phyloP scores from a whole-genome alignment of 2,329 filamentous ascomycete genomes.

The Colletotrichum navitas region DNA sequence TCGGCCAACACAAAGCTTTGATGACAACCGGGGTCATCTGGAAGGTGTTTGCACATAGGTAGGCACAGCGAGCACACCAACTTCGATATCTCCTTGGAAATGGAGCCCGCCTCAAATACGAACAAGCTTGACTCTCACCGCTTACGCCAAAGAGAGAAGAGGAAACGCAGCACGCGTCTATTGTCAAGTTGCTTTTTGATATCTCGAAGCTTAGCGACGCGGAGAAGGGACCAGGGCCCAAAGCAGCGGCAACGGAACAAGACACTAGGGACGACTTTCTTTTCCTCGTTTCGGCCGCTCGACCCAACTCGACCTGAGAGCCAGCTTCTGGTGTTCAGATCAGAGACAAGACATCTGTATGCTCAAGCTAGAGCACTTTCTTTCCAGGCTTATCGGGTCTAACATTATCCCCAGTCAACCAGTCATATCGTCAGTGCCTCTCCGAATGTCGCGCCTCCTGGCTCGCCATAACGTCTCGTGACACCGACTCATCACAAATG shows the following conservation, averaged over 20 bases:
- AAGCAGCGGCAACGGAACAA: constrained; percentile 6
- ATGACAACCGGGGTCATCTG: background rate
- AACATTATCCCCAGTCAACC: background rate
- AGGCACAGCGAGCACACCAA: background rate
- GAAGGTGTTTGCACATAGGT: background rate
- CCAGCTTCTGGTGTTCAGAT: constrained; percentile 12
- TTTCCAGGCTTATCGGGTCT: constrained; percentile 5
- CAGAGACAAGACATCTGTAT: constrained; percentile 32
- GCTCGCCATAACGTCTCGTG: constrained; percentile 19
- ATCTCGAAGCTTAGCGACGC: background rate
- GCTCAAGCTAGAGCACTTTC: constrained; percentile 19
- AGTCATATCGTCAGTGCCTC: background rate
- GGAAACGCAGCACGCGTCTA: constrained; percentile 14
- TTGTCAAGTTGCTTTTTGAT: constrained; percentile 13
- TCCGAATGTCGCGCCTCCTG: background rate
- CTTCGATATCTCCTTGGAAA: background rate
- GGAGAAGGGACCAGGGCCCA: background rate
- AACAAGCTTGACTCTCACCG: background rate
- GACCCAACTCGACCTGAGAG: constrained; percentile 2
- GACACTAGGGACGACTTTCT: constrained; percentile 17
- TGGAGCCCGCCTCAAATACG: background rate
- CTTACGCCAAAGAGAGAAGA: constrained; percentile 23
- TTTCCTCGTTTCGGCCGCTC: constrained; percentile 14
- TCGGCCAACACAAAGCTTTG: background rate
- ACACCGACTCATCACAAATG: constrained; percentile 31